Evolutionary conservation across 805 yeast genomes (phyloP).

Genomic region (Tetrapisispora namnaoensis): DNA sequence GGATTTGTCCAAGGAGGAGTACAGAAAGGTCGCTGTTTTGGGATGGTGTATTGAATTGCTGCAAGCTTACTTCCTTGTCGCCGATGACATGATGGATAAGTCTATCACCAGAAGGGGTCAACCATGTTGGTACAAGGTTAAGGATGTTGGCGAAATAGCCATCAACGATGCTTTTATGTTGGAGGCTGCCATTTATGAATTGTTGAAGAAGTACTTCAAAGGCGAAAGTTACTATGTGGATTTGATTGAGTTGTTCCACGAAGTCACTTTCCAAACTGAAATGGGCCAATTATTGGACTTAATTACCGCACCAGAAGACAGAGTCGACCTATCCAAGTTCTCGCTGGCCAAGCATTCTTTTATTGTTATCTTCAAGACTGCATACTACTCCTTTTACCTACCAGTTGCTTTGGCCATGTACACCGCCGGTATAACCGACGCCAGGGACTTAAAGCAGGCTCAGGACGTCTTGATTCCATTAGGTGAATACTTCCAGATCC

Average conservation of each 20-base stretch:
- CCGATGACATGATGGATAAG: slow-evolving; percentile 97
- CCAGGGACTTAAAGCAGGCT: slow-evolving; percentile 76
- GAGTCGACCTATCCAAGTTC: slow-evolving; percentile 80
- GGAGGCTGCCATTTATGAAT: slow-evolving; percentile 84
- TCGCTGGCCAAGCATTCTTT: slow-evolving; percentile 85
- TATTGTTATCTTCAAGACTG: slow-evolving; percentile 94
- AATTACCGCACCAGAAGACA: slow-evolving; percentile 95
- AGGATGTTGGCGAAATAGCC: slow-evolving; percentile 82
- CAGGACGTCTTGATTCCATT: slow-evolving; percentile 80
- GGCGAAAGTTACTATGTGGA: slow-evolving; percentile 77
- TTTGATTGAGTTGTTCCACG: slow-evolving; percentile 88
- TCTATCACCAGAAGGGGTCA: slow-evolving; percentile 97
- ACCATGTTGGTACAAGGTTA: slow-evolving; percentile 89
- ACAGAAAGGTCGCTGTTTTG: slow-evolving; percentile 72
- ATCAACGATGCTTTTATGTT: slow-evolving; percentile 96
- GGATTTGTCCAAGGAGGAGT: slow-evolving; percentile 60
- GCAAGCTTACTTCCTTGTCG: slow-evolving; percentile 94
- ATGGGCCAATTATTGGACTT: slow-evolving; percentile 92
- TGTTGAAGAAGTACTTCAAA: slow-evolving; percentile 83
- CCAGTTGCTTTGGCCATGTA: slow-evolving; percentile 97
- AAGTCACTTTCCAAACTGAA: slow-evolving; percentile 95
- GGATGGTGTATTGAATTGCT: slow-evolving; percentile 95
- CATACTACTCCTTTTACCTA: slow-evolving; percentile 91
- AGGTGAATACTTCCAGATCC: slow-evolving; percentile 98
- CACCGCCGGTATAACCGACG: slow-evolving; percentile 70